These are phyloP conservation scores for Apiotrichum brassicae DNA, from an alignment of 1,284 basidiomycete species.

Conservation along the genomic window DNA sequence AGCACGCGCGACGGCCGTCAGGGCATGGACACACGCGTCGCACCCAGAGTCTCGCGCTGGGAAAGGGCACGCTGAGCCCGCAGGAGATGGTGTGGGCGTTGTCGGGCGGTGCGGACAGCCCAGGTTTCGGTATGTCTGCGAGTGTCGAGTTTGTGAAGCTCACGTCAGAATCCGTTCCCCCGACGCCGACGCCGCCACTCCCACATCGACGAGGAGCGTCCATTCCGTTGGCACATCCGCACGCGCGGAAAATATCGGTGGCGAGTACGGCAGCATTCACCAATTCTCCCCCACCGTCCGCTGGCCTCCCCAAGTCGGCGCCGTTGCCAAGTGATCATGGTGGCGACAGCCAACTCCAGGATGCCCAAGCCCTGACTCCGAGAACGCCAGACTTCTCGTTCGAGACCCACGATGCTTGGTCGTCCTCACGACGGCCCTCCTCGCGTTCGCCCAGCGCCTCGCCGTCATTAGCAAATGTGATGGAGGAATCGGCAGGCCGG, in stretches of 20 bases:
- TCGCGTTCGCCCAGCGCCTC: slow-evolving; percentile 7
- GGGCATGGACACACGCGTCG: slow-evolving; percentile 24
- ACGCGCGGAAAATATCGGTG: slow-evolving; percentile 41
- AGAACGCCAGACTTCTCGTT: not conserved
- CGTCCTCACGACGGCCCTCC: not conserved
- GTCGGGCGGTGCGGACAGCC: slow-evolving; percentile 15
- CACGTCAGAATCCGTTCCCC: not conserved
- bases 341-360: not conserved
- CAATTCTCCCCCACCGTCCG: slow-evolving; percentile 1
- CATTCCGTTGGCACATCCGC: slow-evolving; percentile 38
- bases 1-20: slow-evolving; percentile 4
- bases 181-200: slow-evolving; percentile 27
- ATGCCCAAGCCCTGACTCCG: not conserved
- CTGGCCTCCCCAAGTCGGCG: not conserved
- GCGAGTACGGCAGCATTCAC: slow-evolving; percentile 11
- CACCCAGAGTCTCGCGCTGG: slow-evolving; percentile 34
- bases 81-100: slow-evolving; percentile 44
- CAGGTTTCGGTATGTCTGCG: slow-evolving; percentile 10
- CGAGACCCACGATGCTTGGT: not conserved
- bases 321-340: not conserved
- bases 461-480: slow-evolving; percentile 11
- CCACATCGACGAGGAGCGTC: slow-evolving; percentile 22
- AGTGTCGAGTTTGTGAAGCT: slow-evolving; percentile 3
- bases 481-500: slow-evolving; percentile 6
- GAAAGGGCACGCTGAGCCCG: slow-evolving; percentile 34